These are phyloP conservation scores for Tetrahymena thermophila DNA, from an alignment of 73 alveolate genomes.

Conservation along the genomic window DNA sequence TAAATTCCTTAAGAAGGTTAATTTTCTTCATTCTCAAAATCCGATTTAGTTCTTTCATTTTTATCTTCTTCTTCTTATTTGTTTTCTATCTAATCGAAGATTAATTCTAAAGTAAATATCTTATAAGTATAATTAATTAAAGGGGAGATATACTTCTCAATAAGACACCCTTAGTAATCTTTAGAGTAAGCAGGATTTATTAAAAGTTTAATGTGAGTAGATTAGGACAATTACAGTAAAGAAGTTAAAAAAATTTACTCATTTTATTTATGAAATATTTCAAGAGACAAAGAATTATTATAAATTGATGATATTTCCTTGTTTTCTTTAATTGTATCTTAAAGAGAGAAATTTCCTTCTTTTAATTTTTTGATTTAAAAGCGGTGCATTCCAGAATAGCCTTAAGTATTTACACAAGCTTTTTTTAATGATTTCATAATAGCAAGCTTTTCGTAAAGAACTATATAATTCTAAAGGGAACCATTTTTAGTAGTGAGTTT, in stretches of 20 bases:
- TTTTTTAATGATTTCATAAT: not conserved
- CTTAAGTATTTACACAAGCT: not conserved
- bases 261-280: not conserved
- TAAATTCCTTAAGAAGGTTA: too few species aligned
- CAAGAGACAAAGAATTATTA: not conserved
- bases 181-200: too few species aligned
- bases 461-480: not conserved
- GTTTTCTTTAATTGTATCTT: not conserved
- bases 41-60: too few species aligned
- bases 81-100: not conserved
- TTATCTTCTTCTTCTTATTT: too few species aligned
- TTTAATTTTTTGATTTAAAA: too few species aligned
- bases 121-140: too few species aligned
- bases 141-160: not conserved
- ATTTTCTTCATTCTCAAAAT: too few species aligned
- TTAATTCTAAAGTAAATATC: not conserved
- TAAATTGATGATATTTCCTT: not conserved
- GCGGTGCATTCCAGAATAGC: not conserved
- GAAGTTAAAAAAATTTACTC: not conserved
- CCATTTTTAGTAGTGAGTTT: not conserved
- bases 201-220: not conserved
- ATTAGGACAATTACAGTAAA: not conserved
- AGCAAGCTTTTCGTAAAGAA: not conserved
- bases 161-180: not conserved
- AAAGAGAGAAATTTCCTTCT: not conserved